These are phyloP conservation scores for Coprinellus aureogranulatus DNA, from an alignment of 768 basidiomycete genomes.

Conservation along the genomic window DNA sequence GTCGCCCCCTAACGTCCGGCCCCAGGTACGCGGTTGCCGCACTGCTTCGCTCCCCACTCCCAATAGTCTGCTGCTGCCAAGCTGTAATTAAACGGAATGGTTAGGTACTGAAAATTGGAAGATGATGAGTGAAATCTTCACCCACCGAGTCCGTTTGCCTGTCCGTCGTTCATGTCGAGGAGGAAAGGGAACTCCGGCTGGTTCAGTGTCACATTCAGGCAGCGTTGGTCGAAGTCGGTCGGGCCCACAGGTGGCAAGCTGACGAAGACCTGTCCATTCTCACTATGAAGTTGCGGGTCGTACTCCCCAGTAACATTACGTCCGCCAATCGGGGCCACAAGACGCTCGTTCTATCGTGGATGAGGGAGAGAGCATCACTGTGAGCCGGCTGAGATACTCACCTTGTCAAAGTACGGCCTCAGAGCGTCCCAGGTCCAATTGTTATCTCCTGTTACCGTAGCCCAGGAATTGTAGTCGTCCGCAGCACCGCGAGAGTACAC, in stretches of 20 bases:
- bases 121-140: neutral
- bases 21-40: conserved; percentile 13
- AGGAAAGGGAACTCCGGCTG: conserved; percentile 11
- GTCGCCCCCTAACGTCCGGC: neutral
- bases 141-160: conserved; percentile 12
- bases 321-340: conserved; percentile 5
- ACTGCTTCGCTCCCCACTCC: conserved; percentile 15
- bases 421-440: conserved; percentile 34
- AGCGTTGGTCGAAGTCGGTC: conserved; percentile 8
- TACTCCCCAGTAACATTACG: conserved; percentile 11
- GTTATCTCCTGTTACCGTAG: conserved; percentile 24
- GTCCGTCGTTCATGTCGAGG: conserved; percentile 11
- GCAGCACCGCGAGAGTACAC: conserved; percentile 31
- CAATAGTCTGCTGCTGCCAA: conserved; percentile 9
- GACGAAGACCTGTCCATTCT: conserved; percentile 2
- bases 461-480: conserved; percentile 34
- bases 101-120: neutral
- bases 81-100: conserved; percentile 1
- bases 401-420: conserved; percentile 24
- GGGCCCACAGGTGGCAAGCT: conserved; percentile 4
- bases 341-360: neutral
- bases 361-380: neutral
- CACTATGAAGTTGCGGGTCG: conserved; percentile 10
- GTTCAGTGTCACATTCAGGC: neutral
- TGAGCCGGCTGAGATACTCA: neutral